Conservation (phyloP, 495 filamentous ascomycete species). For the Hyaloscypha variabilis region DNA sequence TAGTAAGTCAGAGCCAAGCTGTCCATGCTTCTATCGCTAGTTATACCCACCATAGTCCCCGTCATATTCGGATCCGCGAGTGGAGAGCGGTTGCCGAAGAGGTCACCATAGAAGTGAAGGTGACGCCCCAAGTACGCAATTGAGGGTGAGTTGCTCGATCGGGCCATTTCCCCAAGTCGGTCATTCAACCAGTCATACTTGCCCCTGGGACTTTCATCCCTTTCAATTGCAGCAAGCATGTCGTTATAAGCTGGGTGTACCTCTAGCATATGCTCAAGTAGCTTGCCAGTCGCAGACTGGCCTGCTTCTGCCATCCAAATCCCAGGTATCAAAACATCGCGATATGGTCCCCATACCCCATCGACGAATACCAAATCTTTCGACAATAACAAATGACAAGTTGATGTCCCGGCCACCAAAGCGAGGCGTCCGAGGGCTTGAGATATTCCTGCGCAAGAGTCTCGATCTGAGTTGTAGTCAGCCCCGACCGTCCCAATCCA, state of each 20-base stretch:
- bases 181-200: constrained; percentile 95
- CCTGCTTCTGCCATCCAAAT: constrained; percentile 98
- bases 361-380: constrained; percentile 85
- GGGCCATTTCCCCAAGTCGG: constrained; percentile 75
- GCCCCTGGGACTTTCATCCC: too few relatives aligned
- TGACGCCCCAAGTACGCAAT: constrained; percentile 84
- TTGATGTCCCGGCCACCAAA: constrained; percentile 95
- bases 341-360: constrained; percentile 96
- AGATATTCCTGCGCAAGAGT: constrained; percentile 64
- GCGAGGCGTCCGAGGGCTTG: constrained; percentile 93
- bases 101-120: constrained; percentile 97
- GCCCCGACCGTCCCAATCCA: constrained; percentile 98
- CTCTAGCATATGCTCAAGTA: constrained; percentile 91
- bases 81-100: constrained; percentile 94
- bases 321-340: constrained; percentile 85
- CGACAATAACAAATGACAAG: constrained; percentile 96
- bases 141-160: constrained; percentile 66
- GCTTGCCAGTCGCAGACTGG: constrained; percentile 91
- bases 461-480: constrained; percentile 75
- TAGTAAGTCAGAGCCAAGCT: constrained; percentile 91
- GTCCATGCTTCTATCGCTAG: constrained; percentile 81
- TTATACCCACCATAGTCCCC: constrained; percentile 83
- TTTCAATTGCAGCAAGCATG: constrained; percentile 79
- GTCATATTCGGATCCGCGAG: constrained; percentile 91
- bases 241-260: constrained; percentile 87